These are phyloP conservation scores for Dioszegia crocea DNA, from an alignment of 768 basidiomycete genomes.

Conservation along the genomic window DNA sequence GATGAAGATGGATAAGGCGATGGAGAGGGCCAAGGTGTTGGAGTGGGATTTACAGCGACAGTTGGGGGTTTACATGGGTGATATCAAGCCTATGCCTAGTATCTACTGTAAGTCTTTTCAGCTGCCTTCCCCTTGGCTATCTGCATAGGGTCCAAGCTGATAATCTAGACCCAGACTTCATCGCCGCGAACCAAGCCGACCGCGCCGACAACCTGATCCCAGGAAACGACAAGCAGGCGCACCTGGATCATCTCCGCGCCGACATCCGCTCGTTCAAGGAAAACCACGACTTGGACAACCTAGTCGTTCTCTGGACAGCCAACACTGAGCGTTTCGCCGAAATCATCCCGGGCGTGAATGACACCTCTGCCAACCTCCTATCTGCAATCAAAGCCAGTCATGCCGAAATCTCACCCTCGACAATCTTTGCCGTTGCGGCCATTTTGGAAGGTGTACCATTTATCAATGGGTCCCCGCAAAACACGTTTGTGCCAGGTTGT, in stretches of 20 bases:
- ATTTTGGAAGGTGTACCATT: conserved; percentile 94
- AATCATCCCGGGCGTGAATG: conserved; percentile 89
- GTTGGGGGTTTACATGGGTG: conserved; percentile 77
- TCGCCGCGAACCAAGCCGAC: conserved; percentile 93
- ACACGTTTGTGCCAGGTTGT: conserved; percentile 95
- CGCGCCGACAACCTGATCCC: conserved; percentile 91
- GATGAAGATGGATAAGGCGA: conserved; percentile 77
- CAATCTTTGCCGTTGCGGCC: conserved; percentile 88
- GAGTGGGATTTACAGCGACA: conserved; percentile 97
- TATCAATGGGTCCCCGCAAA: conserved; percentile 96
- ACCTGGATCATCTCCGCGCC: conserved; percentile 84
- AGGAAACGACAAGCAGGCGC: conserved; percentile 78
- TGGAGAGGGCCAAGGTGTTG: conserved; percentile 87
- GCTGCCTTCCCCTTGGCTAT: no score
- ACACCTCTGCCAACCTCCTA: conserved; percentile 84
- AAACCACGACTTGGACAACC: conserved; percentile 73
- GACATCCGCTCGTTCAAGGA: conserved; percentile 92
- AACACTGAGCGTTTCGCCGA: conserved; percentile 98
- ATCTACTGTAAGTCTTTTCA: conserved; percentile 67
- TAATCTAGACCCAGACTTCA: conserved; percentile 78
- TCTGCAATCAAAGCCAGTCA: conserved; percentile 76
- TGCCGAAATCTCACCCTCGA: conserved; percentile 91
- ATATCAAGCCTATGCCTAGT: conserved; percentile 78
- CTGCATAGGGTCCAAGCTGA: conserved; percentile 8
- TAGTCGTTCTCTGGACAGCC: conserved; percentile 93